Evolutionary conservation across 495 filamentous ascomycete genomes (phyloP).

Genomic region (Sordaria brevicollis): DNA sequence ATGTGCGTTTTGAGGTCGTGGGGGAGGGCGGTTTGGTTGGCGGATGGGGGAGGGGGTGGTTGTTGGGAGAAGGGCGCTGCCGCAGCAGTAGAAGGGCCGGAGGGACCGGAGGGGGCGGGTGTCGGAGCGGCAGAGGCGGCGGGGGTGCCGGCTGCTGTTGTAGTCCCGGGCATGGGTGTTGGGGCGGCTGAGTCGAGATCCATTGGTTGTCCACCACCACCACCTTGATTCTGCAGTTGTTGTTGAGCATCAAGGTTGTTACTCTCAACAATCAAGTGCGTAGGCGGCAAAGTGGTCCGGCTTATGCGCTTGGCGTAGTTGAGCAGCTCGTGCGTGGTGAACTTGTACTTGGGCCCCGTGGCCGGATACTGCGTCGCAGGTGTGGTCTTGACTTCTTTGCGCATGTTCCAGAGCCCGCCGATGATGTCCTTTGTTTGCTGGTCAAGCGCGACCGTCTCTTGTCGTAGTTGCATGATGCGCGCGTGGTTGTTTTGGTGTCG

Average conservation of each 20-base stretch:
- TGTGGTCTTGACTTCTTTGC: conserved; percentile 52
- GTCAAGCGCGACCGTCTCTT: conserved; percentile 49
- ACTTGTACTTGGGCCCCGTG: conserved; percentile 26
- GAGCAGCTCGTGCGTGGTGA: conserved; percentile 58
- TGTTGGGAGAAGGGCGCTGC: neutral
- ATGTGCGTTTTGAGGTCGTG: conserved; percentile 34
- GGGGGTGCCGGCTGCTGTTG: conserved; percentile 7
- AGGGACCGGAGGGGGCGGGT: conserved; percentile 1
- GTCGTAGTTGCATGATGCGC: conserved; percentile 51
- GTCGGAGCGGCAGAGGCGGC: conserved; percentile 2
- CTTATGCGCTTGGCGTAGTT: conserved; percentile 63
- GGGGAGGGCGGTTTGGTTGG: conserved; percentile 19
- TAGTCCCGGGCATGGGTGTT: conserved; percentile 13
- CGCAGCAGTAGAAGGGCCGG: neutral
- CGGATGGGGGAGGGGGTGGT: neutral
- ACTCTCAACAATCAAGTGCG: conserved; percentile 22
- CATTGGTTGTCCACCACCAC: neutral
- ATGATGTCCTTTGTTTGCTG: conserved; percentile 51
- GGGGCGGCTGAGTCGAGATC: conserved; percentile 2
- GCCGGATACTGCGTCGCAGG: conserved; percentile 42
- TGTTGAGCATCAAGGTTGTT: neutral
- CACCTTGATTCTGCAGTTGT: neutral
- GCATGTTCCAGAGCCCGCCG: conserved; percentile 49
- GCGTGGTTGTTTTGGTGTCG: conserved; percentile 59
- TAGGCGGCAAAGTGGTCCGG: conserved; percentile 59